Evolutionary conservation across 2,329 filamentous ascomycete species (phyloP).

Genomic region (Cladophialophora chaetospira): DNA sequence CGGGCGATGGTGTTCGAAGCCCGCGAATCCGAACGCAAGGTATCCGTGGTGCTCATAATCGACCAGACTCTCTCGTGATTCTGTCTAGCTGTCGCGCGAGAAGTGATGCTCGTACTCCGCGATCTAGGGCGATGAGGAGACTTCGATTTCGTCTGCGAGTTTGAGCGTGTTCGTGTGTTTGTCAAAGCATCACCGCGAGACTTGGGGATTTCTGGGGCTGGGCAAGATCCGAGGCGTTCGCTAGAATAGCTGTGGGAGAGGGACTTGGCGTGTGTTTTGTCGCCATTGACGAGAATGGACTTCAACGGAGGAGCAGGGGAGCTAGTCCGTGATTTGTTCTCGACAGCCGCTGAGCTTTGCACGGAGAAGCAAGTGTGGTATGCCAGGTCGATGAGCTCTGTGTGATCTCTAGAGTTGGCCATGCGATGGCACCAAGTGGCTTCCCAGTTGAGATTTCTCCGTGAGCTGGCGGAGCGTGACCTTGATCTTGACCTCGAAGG

Average conservation of each 20-base stretch:
- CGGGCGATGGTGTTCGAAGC: background rate
- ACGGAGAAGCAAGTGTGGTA: constrained; percentile 19
- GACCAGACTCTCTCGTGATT: constrained; percentile 7
- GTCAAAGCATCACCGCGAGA: constrained; percentile 14
- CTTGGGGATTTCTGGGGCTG: constrained; percentile 24
- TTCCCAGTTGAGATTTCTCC: constrained; percentile 50
- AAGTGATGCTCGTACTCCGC: constrained; percentile 1
- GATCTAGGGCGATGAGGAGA: background rate
- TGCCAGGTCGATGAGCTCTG: constrained; percentile 69
- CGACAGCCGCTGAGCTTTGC: background rate
- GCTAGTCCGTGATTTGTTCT: constrained; percentile 4
- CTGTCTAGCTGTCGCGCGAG: background rate
- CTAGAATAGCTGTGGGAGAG: constrained; percentile 14
- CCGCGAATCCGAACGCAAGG: background rate
- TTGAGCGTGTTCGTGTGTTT: background rate
- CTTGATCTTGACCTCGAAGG: constrained; percentile 8
- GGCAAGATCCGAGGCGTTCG: constrained; percentile 20
- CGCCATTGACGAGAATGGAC: constrained; percentile 21
- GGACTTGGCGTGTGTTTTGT: constrained; percentile 4
- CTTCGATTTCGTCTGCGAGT: background rate
- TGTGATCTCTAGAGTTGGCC: constrained; percentile 75
- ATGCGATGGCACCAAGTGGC: constrained; percentile 82
- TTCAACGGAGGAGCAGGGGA: constrained; percentile 9
- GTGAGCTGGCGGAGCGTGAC: constrained; percentile 11
- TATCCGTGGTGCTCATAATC: background rate